Percentiles rank a stretch among this genome's conserved stretches.
Conservation (phyloP, 2,329 filamentous ascomycete genomes). For the Neofusicoccum sp. region DNA sequence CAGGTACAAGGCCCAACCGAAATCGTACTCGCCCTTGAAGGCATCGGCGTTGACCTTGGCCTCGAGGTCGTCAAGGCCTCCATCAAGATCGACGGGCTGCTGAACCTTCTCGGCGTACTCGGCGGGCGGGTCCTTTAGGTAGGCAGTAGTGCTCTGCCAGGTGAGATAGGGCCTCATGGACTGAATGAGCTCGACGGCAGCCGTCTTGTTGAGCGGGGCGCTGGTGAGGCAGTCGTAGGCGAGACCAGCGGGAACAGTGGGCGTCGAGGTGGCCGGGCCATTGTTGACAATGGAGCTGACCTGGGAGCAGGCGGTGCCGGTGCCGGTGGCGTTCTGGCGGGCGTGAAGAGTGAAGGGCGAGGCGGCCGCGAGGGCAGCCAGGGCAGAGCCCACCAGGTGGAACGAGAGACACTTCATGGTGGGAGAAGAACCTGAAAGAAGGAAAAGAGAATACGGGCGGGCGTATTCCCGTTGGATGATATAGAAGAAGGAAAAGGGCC, state of each 20-base stretch:
- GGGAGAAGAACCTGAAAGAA: slow-evolving; percentile 5
- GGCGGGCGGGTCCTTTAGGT: slow-evolving; percentile 45
- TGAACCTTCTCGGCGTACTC: slow-evolving; percentile 49
- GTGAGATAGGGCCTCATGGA: slow-evolving; percentile 45
- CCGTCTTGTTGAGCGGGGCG: slow-evolving; percentile 45
- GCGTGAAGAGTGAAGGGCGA: slow-evolving; percentile 1
- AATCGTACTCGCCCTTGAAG: slow-evolving; percentile 44
- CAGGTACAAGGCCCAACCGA: slow-evolving; percentile 48
- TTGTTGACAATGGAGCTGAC: slow-evolving; percentile 14
- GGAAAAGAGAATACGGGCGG: slow-evolving; percentile 2
- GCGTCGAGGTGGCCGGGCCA: slow-evolving; percentile 22
- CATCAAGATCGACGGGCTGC: slow-evolving; percentile 42
- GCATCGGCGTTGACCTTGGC: slow-evolving; percentile 35
- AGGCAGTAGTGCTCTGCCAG: slow-evolving; percentile 47
- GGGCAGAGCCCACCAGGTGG: slow-evolving; percentile 3
- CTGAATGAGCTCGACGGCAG: slow-evolving; percentile 41
- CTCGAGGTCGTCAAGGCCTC: slow-evolving; percentile 38
- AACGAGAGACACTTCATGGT: slow-evolving; percentile 13
- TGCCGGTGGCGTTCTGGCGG: slow-evolving; percentile 4
- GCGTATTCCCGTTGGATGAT: slow-evolving; percentile 10
- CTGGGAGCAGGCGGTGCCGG: slow-evolving; percentile 6
- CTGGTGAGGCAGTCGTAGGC: slow-evolving; percentile 48
- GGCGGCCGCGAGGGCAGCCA: slow-evolving; percentile 5
- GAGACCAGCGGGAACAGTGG: slow-evolving; percentile 43
- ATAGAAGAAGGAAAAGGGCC: neutral